Percentiles rank a stretch among this genome's conserved stretches.
Conservation (phyloP, 2,329 filamentous ascomycete genomes). For the Paramyrothecium sp. region DNA sequence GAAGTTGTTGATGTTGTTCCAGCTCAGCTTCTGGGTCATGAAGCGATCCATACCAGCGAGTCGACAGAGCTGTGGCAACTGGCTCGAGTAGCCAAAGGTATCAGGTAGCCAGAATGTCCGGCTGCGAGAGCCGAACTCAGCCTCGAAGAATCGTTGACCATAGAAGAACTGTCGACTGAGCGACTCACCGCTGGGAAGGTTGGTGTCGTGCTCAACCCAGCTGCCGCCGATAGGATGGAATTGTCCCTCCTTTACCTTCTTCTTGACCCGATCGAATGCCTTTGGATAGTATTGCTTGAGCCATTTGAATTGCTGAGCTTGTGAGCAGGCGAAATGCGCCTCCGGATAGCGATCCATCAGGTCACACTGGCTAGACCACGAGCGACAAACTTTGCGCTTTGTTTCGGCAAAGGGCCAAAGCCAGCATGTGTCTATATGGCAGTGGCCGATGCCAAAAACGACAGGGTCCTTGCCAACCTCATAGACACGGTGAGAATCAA, state of each 20-base stretch:
- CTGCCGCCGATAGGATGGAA: constrained; percentile 96
- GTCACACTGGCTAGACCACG: constrained; percentile 96
- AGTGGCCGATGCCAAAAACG: constrained; percentile 89
- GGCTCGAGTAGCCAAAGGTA: constrained; percentile 95
- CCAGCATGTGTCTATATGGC: constrained; percentile 98
- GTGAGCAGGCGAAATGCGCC: constrained; percentile 86
- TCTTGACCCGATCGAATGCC: constrained; percentile 86
- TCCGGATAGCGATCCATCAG: constrained; percentile 94
- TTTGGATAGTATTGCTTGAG: constrained; percentile 85
- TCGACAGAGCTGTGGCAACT: constrained; percentile 90
- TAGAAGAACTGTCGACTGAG: constrained; percentile 93
- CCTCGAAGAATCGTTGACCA: constrained; percentile 92
- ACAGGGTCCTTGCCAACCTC: constrained; percentile 70
- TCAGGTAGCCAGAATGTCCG: constrained; percentile 97
- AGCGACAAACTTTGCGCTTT: constrained; percentile 91
- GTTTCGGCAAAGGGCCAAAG: constrained; percentile 98
- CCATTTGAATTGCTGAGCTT: constrained; percentile 99
- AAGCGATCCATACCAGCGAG: constrained; percentile 95
- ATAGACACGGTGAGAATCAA: constrained; percentile 85
- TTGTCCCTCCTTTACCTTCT: constrained; percentile 82
- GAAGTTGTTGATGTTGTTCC: constrained; percentile 99
- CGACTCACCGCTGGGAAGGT: constrained; percentile 93
- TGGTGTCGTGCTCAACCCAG: constrained; percentile 99
- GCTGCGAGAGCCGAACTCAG: constrained; percentile 84
- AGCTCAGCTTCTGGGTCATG: constrained; percentile 97